Evolutionary conservation across 768 basidiomycete species (phyloP).

Genomic region (Hemileccinum rubropunctum): DNA sequence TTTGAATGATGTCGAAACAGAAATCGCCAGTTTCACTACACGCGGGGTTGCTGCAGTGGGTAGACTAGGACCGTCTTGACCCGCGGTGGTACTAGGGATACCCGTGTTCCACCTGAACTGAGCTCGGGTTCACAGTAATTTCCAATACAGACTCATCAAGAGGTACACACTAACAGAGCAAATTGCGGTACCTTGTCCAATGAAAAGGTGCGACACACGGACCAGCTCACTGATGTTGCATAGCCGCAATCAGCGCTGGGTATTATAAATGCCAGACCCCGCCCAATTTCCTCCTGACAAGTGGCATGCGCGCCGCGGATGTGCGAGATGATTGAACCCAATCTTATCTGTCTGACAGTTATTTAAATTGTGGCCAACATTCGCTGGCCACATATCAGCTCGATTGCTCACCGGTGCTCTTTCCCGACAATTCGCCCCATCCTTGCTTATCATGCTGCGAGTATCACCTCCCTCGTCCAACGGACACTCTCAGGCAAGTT

Average conservation of each 20-base stretch:
- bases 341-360: not conserved
- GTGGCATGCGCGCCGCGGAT: not conserved
- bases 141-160: no score
- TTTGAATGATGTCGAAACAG: no score
- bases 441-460: conserved; percentile 2
- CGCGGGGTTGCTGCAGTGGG: no score
- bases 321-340: not conserved
- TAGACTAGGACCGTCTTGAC: no score
- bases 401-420: not conserved
- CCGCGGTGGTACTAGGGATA: no score
- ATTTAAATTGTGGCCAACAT: not conserved
- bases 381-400: no score
- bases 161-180: no score
- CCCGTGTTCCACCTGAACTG: no score
- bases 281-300: not conserved
- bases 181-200: no score
- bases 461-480: not conserved
- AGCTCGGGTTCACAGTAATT: no score
- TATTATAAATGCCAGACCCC: not conserved
- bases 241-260: not conserved
- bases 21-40: no score
- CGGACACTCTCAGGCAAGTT: conserved; percentile 10
- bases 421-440: no score
- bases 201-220: not conserved
- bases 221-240: not conserved